Percentiles rank a stretch among this genome's conserved stretches.
These are phyloP conservation scores for Dryas alaskensis DNA, from an alignment of 306 rosid species.

Conservation along the genomic window DNA sequence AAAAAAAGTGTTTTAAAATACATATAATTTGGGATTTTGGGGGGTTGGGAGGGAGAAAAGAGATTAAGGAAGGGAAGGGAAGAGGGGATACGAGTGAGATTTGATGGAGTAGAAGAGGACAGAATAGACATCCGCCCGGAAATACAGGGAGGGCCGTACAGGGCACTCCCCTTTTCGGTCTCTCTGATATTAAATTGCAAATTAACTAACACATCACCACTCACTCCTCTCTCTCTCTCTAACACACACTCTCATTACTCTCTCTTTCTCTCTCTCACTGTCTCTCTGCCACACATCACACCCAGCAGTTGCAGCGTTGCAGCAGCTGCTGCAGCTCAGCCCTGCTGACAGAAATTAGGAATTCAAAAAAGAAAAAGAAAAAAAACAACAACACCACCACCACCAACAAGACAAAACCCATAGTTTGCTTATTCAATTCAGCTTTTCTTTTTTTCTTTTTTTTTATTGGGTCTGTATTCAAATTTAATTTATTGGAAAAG, in stretches of 20 bases:
- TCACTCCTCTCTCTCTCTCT: slow-evolving; percentile 30
- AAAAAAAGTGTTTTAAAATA: not conserved
- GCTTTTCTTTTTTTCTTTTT: not conserved
- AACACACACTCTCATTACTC: not conserved
- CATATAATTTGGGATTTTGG: not conserved
- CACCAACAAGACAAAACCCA: slow-evolving; percentile 3
- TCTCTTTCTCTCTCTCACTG: slow-evolving; percentile 25
- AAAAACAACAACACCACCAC: slow-evolving; percentile 1
- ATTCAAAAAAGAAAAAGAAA: not conserved
- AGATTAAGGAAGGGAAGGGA: not conserved
- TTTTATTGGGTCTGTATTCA: not conserved
- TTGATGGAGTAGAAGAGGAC: slow-evolving; percentile 87
- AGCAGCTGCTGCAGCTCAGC: slow-evolving; percentile 58
- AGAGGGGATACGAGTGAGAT: slow-evolving; percentile 65
- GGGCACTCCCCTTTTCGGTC: slow-evolving; percentile 38
- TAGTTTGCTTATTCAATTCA: not conserved
- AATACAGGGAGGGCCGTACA: slow-evolving; percentile 86
- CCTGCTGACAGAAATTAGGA: slow-evolving; percentile 26
- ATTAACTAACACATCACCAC: slow-evolving; percentile 34
- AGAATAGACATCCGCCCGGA: slow-evolving; percentile 97
- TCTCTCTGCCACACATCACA: slow-evolving; percentile 85
- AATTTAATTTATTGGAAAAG: slow-evolving; percentile 29
- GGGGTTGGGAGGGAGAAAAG: not conserved
- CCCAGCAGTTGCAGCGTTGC: slow-evolving; percentile 77
- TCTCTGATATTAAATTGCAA: slow-evolving; percentile 34